These are phyloP conservation scores for Citrus australasica DNA, from an alignment of 345 rosid species.

Conservation along the genomic window DNA sequence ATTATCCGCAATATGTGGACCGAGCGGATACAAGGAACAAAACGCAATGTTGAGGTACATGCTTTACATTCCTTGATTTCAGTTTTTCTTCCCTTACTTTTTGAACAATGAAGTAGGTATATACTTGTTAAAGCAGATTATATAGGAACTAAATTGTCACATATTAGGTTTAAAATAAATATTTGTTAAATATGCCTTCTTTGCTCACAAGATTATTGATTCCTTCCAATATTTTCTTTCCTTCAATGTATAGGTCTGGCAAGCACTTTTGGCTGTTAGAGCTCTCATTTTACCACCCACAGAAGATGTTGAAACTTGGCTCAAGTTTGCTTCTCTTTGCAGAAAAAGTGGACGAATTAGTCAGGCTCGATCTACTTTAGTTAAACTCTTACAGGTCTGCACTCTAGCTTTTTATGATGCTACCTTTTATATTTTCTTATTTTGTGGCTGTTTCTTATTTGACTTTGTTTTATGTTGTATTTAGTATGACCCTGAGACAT, in stretches of 20 bases:
- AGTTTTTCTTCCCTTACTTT: neutral
- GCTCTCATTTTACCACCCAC: conserved; percentile 95
- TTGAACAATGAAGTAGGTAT: neutral
- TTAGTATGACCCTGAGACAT: conserved; percentile 91
- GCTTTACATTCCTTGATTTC: neutral
- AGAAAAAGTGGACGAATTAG: conserved; percentile 84
- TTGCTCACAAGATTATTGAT: neutral
- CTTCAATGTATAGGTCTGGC: conserved; percentile 76
- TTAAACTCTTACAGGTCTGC: conserved; percentile 84
- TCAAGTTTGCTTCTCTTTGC: conserved; percentile 93
- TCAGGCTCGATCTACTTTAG: conserved; percentile 93
- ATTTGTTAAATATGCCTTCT: neutral
- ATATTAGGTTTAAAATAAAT: neutral
- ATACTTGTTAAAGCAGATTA: neutral
- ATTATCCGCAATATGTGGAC: conserved; percentile 99
- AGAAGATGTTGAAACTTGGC: conserved; percentile 91
- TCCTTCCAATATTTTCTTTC: neutral
- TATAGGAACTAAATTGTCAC: neutral
- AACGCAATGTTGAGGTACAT: conserved; percentile 92
- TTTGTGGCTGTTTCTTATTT: conserved; percentile 14
- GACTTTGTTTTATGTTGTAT: conserved; percentile 14
- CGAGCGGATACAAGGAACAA: conserved; percentile 89
- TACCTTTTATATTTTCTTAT: conserved; percentile 7
- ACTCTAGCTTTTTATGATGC: conserved; percentile 3
- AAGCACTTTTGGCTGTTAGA: conserved; percentile 78